Percentiles rank a stretch among this genome's conserved stretches.
Conservation (phyloP, 805 yeast species). For the Teunomyces lycoperdinae region DNA sequence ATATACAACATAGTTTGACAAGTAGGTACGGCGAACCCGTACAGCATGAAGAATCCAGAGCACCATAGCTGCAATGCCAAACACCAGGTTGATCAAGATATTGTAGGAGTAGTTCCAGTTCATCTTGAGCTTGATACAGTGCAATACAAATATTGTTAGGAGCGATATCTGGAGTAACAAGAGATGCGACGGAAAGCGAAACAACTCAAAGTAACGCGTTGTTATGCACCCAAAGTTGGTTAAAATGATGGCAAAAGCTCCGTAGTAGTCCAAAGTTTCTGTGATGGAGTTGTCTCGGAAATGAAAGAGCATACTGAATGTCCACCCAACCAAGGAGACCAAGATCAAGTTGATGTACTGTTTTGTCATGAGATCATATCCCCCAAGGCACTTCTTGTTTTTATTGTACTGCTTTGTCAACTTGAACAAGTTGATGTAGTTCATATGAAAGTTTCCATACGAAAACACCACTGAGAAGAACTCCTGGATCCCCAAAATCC, state of each 20-base stretch:
- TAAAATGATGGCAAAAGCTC: constrained; percentile 38
- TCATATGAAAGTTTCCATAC: constrained; percentile 33
- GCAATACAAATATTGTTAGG: constrained; percentile 19
- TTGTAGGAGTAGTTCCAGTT: constrained; percentile 43
- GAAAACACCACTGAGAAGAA: constrained; percentile 34
- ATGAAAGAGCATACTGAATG: constrained; percentile 36
- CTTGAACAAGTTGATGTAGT: constrained; percentile 27
- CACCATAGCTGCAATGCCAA: constrained; percentile 28
- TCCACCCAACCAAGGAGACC: constrained; percentile 36
- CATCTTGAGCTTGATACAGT: constrained; percentile 23
- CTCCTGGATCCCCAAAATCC: constrained; percentile 38
- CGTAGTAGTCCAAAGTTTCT: constrained; percentile 41
- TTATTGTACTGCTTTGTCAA: constrained; percentile 24
- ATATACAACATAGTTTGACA: constrained; percentile 16
- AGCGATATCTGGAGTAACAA: constrained; percentile 18
- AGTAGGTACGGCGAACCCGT: constrained; percentile 14
- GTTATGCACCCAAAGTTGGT: constrained; percentile 34
- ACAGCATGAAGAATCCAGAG: constrained; percentile 37
- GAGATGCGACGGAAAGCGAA: constrained; percentile 10
- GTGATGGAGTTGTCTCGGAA: constrained; percentile 35
- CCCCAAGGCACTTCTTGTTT: constrained; percentile 12
- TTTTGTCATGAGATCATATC: constrained; percentile 20
- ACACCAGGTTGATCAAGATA: constrained; percentile 25
- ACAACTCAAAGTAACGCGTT: constrained; percentile 30
- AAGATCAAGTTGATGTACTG: constrained; percentile 30